These are phyloP conservation scores for Amauroascus niger DNA, from an alignment of 2,329 filamentous ascomycete species.

Conservation along the genomic window DNA sequence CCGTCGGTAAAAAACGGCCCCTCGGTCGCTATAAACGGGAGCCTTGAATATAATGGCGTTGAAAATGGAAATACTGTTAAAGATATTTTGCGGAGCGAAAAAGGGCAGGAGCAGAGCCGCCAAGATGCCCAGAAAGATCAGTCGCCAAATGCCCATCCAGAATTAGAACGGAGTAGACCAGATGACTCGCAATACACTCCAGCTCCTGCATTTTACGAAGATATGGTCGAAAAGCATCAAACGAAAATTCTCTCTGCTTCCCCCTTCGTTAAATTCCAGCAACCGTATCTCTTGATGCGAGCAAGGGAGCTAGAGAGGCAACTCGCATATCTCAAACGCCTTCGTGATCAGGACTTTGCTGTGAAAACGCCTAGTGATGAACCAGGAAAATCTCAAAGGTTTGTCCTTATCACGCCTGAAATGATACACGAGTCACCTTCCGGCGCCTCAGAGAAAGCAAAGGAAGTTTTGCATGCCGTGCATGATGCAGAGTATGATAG, in stretches of 20 bases:
- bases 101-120: not conserved
- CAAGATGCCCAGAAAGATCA: not conserved
- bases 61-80: not conserved
- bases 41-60: not conserved
- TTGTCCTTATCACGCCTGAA: constrained; percentile 84
- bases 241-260: constrained; percentile 91
- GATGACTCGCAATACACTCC: constrained; percentile 67
- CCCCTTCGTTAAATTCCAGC: constrained; percentile 89
- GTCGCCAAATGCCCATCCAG: constrained; percentile 6
- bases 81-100: not conserved
- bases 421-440: constrained; percentile 84
- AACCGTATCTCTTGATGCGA: constrained; percentile 85
- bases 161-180: constrained; percentile 21
- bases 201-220: constrained; percentile 86
- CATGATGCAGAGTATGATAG: constrained; percentile 97
- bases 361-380: constrained; percentile 45
- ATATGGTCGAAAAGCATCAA: constrained; percentile 86
- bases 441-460: constrained; percentile 72
- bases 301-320: constrained; percentile 83
- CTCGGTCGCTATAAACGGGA: not conserved
- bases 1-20: constrained; percentile 13
- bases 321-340: constrained; percentile 67
- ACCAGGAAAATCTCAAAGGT: constrained; percentile 58
- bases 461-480: constrained; percentile 87
- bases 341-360: constrained; percentile 59